A percentile compares a stretch with the other conserved stretches of the same genome.
Evolutionary conservation across 768 basidiomycete genomes (phyloP).

Genomic region (Cystobasidium tubakii): DNA sequence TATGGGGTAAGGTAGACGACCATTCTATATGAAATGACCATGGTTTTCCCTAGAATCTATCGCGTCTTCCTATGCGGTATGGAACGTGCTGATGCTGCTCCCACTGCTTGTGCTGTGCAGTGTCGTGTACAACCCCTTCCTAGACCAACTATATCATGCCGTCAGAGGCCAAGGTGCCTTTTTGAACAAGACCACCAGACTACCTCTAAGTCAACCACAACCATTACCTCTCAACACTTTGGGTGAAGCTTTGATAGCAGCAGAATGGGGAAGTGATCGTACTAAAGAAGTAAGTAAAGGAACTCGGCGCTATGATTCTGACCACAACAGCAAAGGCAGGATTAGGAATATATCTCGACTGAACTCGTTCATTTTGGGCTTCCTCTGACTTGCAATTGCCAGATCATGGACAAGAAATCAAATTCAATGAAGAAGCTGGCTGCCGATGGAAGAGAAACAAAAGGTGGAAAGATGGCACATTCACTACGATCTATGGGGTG

Average conservation of each 20-base stretch:
- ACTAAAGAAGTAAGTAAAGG: constrained; percentile 44
- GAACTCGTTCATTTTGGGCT: too few species aligned
- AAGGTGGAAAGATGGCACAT: constrained; percentile 76
- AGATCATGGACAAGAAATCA: constrained; percentile 44
- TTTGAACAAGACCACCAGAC: constrained; percentile 57
- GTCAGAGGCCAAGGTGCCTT: constrained; percentile 72
- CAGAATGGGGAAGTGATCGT: constrained; percentile 70
- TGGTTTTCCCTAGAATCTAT: too few species aligned
- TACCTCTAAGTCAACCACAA: constrained; percentile 58
- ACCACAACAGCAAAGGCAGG: too few species aligned
- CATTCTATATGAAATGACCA: too few species aligned
- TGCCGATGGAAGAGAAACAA: constrained; percentile 61
- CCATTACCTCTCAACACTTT: constrained; percentile 61
- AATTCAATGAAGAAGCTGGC: constrained; percentile 68
- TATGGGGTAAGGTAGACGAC: constrained; percentile 58
- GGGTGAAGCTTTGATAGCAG: constrained; percentile 65
- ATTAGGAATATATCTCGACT: too few species aligned
- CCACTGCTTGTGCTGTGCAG: constrained; percentile 35
- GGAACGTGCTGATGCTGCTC: too few species aligned
- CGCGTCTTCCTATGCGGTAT: too few species aligned
- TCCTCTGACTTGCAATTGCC: too few species aligned
- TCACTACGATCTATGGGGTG: constrained; percentile 75
- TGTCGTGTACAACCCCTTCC: constrained; percentile 88
- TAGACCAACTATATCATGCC: constrained; percentile 77
- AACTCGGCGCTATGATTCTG: too few species aligned